phyloP scores from a whole-genome alignment of 1,284 basidiomycete genomes.

The Acaromyces ingoldii region DNA sequence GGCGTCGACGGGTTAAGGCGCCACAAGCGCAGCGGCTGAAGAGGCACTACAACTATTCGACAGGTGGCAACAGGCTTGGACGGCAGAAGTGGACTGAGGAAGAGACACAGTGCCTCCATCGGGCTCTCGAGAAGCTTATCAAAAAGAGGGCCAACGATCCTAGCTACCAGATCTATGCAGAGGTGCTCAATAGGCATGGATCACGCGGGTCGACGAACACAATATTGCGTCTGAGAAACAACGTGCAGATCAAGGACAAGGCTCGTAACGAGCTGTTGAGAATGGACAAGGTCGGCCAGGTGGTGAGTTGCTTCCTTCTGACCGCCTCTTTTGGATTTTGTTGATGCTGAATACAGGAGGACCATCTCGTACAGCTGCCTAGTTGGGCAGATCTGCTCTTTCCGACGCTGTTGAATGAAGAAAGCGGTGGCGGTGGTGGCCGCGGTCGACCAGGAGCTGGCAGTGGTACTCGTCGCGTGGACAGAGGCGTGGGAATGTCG shows the following conservation, averaged over 20 bases:
- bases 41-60: constrained; percentile 22
- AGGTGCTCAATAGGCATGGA: constrained; percentile 25
- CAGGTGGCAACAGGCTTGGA: constrained; percentile 29
- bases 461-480: no score
- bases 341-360: no score
- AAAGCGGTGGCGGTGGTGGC: no score
- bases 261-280: constrained; percentile 28
- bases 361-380: no score
- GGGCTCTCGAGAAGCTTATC: constrained; percentile 17
- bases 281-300: constrained; percentile 29
- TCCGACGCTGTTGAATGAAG: no score
- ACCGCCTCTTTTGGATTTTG: no score
- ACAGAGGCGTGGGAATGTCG: no score
- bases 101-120: constrained; percentile 18
- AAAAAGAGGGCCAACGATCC: constrained; percentile 20
- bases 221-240: constrained; percentile 26
- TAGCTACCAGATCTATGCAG: constrained; percentile 22
- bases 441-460: no score
- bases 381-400: no score
- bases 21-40: no score
- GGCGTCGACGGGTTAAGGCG: no score
- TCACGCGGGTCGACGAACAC: constrained; percentile 11
- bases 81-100: constrained; percentile 20
- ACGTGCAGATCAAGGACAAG: constrained; percentile 43
- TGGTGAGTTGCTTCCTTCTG: no score